Evolutionary conservation across 2,329 filamentous ascomycete species (phyloP), one percentile per base, ranked within the genome.

Genomic region (Sporothrix sp.): DNA sequence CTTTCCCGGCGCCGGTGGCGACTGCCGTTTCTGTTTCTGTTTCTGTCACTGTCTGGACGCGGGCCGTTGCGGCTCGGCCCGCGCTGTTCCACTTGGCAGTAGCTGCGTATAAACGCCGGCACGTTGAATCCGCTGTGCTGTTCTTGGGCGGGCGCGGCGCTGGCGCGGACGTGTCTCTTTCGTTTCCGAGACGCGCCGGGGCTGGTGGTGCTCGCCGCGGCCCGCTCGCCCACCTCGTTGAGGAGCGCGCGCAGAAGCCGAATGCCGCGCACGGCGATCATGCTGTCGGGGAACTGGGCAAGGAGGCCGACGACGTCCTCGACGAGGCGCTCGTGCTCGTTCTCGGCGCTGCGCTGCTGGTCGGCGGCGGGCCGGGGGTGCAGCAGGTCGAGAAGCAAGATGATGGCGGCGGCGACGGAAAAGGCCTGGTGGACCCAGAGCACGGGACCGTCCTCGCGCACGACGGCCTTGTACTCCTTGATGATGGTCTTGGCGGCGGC

Each of bases 401-500:
- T 56, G 43, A 65, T 63, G 28, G 53, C 53, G 1, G 61, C 61
- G 2, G 59, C 60, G 2, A 64, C 58, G 2, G 60, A 52, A 36
- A 62, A 64, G 1, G 62, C 62, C 28, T 62, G 60, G 25, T 62
- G 56, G 3, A 58, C 58, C 62, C 62, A 63, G 1, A 63, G 46
- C 11, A 58, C 47, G 1, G 60, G 59, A 2, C 48, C 52, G 21
- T 57, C 56, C 16, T 60, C 59, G 3, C 57, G 51, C 4, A 53
- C 47, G 14, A 56, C 56, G 2, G 20, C 28, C 46, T 56, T 57
- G 48, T 59, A 59, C 48, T 63, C 61, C 10, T 59, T 60, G 58
- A 69, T 54, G 42, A 69, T 69, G 2, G 66, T 68, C 58, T 64
- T 66, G 14, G 66, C 62, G 3, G 66, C 66, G 0, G 66, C 63